Percentiles rank a stretch among this genome's conserved stretches.
phyloP scores from a whole-genome alignment of 2,329 filamentous ascomycete species.

The Apiospora aurea region DNA sequence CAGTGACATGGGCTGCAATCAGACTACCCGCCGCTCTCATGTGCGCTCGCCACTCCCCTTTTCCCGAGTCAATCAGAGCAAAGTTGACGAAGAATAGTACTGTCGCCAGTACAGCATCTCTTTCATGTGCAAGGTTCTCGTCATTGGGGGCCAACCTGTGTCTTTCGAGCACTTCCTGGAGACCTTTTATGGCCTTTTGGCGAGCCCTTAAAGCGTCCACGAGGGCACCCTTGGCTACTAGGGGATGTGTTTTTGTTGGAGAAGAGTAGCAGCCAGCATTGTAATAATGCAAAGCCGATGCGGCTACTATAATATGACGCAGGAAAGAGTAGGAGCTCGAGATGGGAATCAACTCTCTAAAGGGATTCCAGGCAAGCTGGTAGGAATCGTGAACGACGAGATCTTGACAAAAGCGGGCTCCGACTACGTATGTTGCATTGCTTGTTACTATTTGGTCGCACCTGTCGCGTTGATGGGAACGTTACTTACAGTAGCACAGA shows the following conservation, averaged over 20 bases:
- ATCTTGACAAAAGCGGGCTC: conserved; percentile 56
- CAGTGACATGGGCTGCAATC: conserved; percentile 31
- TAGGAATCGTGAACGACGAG: conserved; percentile 56
- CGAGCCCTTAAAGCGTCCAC: conserved; percentile 56
- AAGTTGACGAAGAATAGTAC: conserved; percentile 61
- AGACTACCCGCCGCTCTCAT: conserved; percentile 54
- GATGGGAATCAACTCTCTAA: conserved; percentile 56
- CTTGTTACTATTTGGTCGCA: conserved; percentile 24
- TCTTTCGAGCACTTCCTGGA: conserved; percentile 48
- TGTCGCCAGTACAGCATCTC: conserved; percentile 55
- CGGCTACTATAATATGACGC: conserved; percentile 56
- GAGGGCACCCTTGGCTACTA: conserved; percentile 45
- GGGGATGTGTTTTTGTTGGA: conserved; percentile 29
- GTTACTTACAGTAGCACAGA: conserved; percentile 57
- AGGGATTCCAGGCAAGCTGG: conserved; percentile 51
- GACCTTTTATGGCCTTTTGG: conserved; percentile 53
- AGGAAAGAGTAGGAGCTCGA: conserved; percentile 54
- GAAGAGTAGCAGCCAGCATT: conserved; percentile 49
- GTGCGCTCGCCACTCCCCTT: conserved; percentile 54
- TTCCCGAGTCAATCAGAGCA: conserved; percentile 57
- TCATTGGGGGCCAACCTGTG: conserved; percentile 24
- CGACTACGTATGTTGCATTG: conserved; percentile 31
- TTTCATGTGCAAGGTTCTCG: conserved; percentile 48
- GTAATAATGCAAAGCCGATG: conserved; percentile 57
- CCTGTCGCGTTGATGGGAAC: background rate